Percentiles rank a stretch among this genome's conserved stretches.
Conservation (phyloP, 2,329 filamentous ascomycete species). For the Fusarium irregulare region DNA sequence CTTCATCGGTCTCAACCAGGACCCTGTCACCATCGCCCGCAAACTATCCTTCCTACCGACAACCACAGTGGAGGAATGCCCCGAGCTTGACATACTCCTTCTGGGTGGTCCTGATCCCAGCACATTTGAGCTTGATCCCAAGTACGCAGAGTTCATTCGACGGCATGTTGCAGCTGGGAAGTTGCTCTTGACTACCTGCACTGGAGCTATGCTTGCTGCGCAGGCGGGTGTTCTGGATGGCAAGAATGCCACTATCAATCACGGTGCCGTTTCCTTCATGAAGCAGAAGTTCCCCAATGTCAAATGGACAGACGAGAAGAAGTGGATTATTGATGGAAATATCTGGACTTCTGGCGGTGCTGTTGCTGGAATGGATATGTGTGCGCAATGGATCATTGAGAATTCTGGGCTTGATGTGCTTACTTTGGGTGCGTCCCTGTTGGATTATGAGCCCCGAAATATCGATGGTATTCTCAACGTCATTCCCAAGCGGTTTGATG, state of each 20-base stretch:
- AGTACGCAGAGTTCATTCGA: conserved; percentile 49
- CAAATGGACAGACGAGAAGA: conserved; percentile 56
- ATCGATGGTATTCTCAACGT: conserved; percentile 46
- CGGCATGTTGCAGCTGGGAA: conserved; percentile 52
- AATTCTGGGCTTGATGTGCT: conserved; percentile 49
- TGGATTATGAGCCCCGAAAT: conserved; percentile 54
- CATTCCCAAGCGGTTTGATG: conserved; percentile 46
- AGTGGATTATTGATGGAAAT: conserved; percentile 59
- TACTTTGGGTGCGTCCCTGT: conserved; percentile 15
- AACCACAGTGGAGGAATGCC: conserved; percentile 49
- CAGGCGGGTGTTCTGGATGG: conserved; percentile 56
- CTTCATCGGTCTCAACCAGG: conserved; percentile 49
- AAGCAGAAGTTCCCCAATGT: conserved; percentile 53
- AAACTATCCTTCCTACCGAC: conserved; percentile 45
- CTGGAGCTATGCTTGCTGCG: conserved; percentile 49
- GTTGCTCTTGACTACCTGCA: conserved; percentile 53
- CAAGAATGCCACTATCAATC: conserved; percentile 56
- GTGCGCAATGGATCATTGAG: conserved; percentile 55
- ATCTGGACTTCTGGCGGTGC: conserved; percentile 61
- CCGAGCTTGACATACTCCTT: conserved; percentile 53
- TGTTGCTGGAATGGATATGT: conserved; percentile 59
- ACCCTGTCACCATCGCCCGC: conserved; percentile 41
- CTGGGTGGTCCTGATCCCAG: conserved; percentile 49
- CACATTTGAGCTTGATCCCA: conserved; percentile 46
- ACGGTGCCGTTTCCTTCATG: conserved; percentile 47